Evolutionary conservation across 2,329 filamentous ascomycete genomes (phyloP), one percentile per base, ranked within the genome.

Genomic region (Clarireedia homoeocarpa): DNA sequence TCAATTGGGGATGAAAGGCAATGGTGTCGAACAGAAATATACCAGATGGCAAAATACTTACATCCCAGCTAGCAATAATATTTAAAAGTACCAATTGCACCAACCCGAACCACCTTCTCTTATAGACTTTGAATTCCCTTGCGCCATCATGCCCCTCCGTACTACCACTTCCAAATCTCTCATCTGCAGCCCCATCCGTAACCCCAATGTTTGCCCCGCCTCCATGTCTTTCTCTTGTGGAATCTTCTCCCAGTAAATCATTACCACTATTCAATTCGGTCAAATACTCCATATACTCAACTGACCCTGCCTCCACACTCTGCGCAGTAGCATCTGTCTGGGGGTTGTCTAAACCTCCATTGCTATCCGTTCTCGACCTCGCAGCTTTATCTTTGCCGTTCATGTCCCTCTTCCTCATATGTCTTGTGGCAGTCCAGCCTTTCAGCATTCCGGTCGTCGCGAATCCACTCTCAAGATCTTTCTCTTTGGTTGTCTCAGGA

Each of bases 61-160:
- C 89, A 81, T 95, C 90, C 92, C 92, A 97, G 67, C 89, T 95
- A 44, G 96, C 86, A 59, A 97, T 83, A 55, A 96, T 86, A 70
- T 97, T 99, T 72, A 97, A 76, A 66, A 97, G 72, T 6, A 91
- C 86, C 67, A 97, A 73, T 71, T 96, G 89, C 23, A 81, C 73
- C 51, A 99, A 75, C 0, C 94, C 94, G 70, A 96, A 88, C 84
- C 90, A 99, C 46, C 94, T 81, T 67, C 90, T 81, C 73, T 88
- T 92, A 70, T 97, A 97, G 23, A 87, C 80, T 60, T 71, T 76
- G 65, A 77, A 81, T 54, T 62, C 48, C 24, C 45, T 27, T 40
- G 49, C 23, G 24, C 39, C 17, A 23, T 15, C 6, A 36, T 46
- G 3, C 7, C 20, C 15, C 14, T 51, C 38, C 15, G 30, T 27